Percentiles rank a stretch among this genome's conserved stretches.
Conservation (phyloP, 2,329 filamentous ascomycete genomes). For the Camptophora hylomeconis region DNA sequence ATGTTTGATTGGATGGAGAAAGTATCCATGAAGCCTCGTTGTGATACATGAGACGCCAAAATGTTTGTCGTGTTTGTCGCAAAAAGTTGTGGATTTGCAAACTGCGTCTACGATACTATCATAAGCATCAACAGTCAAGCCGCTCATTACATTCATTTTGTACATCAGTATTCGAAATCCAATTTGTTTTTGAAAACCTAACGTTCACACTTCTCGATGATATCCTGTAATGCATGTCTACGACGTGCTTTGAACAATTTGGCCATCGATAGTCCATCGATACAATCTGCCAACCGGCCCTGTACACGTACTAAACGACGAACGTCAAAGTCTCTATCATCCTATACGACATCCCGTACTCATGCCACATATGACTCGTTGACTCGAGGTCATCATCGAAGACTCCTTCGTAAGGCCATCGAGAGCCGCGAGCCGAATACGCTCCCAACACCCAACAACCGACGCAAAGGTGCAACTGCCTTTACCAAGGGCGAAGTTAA, state of each 20-base stretch:
- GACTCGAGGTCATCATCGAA: conserved; percentile 15
- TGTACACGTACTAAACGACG: no score
- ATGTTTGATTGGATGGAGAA: no score
- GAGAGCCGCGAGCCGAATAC: conserved; percentile 2
- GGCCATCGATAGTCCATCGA: neutral
- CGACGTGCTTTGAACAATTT: conserved; percentile 10
- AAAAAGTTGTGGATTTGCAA: conserved; percentile 1
- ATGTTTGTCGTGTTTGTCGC: neutral
- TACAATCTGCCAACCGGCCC: no score
- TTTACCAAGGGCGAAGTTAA: conserved; percentile 5
- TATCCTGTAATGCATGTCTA: conserved; percentile 14
- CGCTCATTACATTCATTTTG: conserved; percentile 2
- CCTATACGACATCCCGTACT: conserved; percentile 5
- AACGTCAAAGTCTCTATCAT: conserved; percentile 6
- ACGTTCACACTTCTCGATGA: no score
- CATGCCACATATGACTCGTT: conserved; percentile 14
- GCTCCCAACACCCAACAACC: conserved; percentile 1
- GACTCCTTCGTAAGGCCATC: conserved; percentile 6
- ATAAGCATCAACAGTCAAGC: neutral
- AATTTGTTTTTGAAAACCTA: no score
- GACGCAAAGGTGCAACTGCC: conserved; percentile 3
- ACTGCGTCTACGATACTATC: neutral
- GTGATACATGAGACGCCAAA: no score
- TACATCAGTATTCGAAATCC: no score
- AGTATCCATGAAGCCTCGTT: no score